A percentile compares a stretch with the other conserved stretches of the same genome.
These are phyloP conservation scores for Annona squamosa DNA, from an alignment of 164 flowering plant genomes.

Conservation along the genomic window DNA sequence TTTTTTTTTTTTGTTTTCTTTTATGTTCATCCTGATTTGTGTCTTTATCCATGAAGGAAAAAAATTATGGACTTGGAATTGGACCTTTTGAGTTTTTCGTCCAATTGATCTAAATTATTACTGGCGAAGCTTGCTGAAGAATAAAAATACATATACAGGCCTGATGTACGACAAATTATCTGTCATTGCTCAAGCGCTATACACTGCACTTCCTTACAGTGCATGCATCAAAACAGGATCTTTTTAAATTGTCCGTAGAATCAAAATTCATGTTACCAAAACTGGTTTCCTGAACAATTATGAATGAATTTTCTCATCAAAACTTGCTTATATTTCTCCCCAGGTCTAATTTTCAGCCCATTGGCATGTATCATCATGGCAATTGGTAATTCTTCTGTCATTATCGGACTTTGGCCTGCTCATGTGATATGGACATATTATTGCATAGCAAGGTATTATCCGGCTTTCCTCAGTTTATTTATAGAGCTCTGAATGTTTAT, in stretches of 20 bases:
- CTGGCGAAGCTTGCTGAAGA: too few species aligned
- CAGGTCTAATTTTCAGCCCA: slow-evolving; percentile 77
- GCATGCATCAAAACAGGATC: not conserved
- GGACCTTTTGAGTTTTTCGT: too few species aligned
- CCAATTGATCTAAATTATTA: too few species aligned
- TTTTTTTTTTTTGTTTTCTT: too few species aligned
- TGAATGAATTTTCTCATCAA: not conserved
- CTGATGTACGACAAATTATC: too few species aligned
- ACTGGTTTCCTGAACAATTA: not conserved
- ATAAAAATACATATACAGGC: too few species aligned
- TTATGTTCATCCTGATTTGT: too few species aligned
- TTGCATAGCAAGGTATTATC: slow-evolving; percentile 44
- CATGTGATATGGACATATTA: slow-evolving; percentile 63
- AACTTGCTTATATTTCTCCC: slow-evolving; percentile 4
- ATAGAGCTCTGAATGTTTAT: not conserved
- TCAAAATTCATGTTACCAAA: too few species aligned
- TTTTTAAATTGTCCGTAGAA: too few species aligned
- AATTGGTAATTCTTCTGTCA: slow-evolving; percentile 59
- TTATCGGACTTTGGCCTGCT: slow-evolving; percentile 74
- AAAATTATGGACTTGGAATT: too few species aligned
- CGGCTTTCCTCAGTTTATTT: not conserved
- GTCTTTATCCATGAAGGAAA: too few species aligned
- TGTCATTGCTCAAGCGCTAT: not conserved
- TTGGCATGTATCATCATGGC: slow-evolving; percentile 59
- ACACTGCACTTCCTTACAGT: not conserved